Base-by-base conservation (phyloP, 345 rosid genomes). In the Eucalyptus globulus region DNA sequence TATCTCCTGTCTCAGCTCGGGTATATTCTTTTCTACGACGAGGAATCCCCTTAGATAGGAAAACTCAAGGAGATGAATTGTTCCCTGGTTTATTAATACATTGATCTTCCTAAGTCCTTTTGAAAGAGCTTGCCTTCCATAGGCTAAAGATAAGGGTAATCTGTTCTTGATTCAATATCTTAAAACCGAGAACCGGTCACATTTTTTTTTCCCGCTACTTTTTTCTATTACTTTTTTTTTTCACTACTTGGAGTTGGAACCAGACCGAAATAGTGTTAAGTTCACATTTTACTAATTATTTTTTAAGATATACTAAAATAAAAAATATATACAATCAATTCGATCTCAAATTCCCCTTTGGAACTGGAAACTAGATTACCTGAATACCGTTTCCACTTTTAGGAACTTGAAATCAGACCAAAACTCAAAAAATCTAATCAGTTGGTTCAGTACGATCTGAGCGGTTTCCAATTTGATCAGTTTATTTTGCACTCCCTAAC, bases 161-260 rank as follows among this genome's bases (percentile, higher is more conserved):
- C n/a, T n/a, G n/a, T n/a, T n/a, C n/a, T n/a, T n/a, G n/a, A n/a
- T n/a, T n/a, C n/a, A n/a, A 53, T 53, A 21, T 0, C 1, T 53
- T 21, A 53, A 0, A 53, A 53, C 0, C 2, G 0, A 53, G 58
- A 53, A 53, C 0, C 0, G 0, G 1, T 53, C 58, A 19, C 10
- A 0, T 53, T 1, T 53, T 19, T 19, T 53, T 21, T 53, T 53
- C 26, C 26, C 58, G 21, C 1, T 19, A 53, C 58, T 19, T 53
- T 19, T 19, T 19, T 19, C 24, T 7, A 1, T 19, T 8, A 53
- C 56, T 2, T 19, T 53, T 19, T 53, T 19, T 53, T 53, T 53
- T 2, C 24, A 53, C 26, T 53, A 8, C 58, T 53, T 53, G 1
- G 10, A 8, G 21, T 53, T 53, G 1, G 10, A 8, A 53, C 24